Percentiles rank a stretch among this genome's conserved stretches.
These are phyloP conservation scores for Kwoniella botswanensis DNA, from an alignment of 768 basidiomycete genomes.

Conservation along the genomic window DNA sequence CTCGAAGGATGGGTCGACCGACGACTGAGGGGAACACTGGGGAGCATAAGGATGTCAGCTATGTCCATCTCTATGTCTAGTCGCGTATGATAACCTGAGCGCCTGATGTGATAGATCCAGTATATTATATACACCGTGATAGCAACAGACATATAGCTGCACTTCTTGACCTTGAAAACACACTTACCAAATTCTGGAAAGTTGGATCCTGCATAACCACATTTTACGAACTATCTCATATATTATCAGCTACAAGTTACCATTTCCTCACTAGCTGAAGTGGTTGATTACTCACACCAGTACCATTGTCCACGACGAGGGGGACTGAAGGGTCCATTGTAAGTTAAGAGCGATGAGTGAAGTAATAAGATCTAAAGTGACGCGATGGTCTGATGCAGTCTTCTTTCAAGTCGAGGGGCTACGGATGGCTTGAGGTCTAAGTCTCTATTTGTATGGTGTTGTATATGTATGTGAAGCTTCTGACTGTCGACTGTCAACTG, in stretches of 20 bases:
- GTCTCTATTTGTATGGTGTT: slow-evolving; percentile 2
- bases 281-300: slow-evolving; percentile 68
- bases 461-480: not conserved
- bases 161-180: not conserved
- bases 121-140: no score
- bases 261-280: not conserved
- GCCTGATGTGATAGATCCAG: not conserved
- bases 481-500: not conserved
- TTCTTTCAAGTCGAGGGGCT: no score
- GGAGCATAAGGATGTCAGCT: not conserved
- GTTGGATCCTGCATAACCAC: slow-evolving; percentile 88
- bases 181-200: slow-evolving; percentile 86
- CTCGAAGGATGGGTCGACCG: slow-evolving; percentile 94
- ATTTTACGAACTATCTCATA: slow-evolving; percentile 80
- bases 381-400: no score
- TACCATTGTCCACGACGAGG: slow-evolving; percentile 87
- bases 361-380: no score
- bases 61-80: no score
- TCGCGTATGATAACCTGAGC: no score
- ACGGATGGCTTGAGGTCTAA: not conserved
- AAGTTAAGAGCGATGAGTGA: not conserved
- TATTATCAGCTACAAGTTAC: not conserved
- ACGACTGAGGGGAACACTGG: slow-evolving; percentile 95
- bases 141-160: no score
- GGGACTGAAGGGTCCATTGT: slow-evolving; percentile 59